Conservation (phyloP, 1,284 basidiomycete genomes). For the Sporisorium sorghi region DNA sequence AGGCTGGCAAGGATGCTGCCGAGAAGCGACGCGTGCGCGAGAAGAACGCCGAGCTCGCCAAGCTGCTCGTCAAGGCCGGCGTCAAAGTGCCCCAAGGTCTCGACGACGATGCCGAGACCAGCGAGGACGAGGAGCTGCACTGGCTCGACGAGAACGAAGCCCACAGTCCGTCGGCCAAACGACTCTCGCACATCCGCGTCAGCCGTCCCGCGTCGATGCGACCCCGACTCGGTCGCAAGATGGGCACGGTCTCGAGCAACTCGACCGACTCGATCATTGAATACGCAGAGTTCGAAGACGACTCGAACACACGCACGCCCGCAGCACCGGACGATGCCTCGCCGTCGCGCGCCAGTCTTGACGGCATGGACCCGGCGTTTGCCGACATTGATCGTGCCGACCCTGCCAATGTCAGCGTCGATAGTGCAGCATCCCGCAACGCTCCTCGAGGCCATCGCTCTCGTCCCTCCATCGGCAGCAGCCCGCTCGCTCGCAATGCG, state of each 20-base stretch:
- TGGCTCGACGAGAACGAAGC: constrained; percentile 36
- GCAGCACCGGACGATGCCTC: constrained; percentile 41
- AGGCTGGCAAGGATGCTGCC: constrained; percentile 61
- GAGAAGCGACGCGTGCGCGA: constrained; percentile 63
- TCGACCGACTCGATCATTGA: constrained; percentile 54
- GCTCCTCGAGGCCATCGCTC: constrained; percentile 34
- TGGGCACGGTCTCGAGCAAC: constrained; percentile 44
- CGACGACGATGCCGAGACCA: constrained; percentile 58
- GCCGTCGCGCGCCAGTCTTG: constrained; percentile 53
- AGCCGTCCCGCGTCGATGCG: constrained; percentile 24
- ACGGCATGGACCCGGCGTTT: constrained; percentile 61
- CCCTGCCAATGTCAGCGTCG: constrained; percentile 33
- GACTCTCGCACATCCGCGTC: constrained; percentile 32
- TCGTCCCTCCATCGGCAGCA: constrained; percentile 45
- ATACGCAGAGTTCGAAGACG: constrained; percentile 44
- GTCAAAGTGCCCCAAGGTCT: constrained; percentile 50
- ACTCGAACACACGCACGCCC: constrained; percentile 28
- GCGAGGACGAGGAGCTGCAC: constrained; percentile 54
- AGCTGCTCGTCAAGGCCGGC: constrained; percentile 55
- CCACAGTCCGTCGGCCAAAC: constrained; percentile 40
- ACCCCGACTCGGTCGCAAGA: constrained; percentile 36
- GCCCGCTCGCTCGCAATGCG: constrained; percentile 49
- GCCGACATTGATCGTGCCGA: constrained; percentile 43
- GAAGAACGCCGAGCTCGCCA: constrained; percentile 58
- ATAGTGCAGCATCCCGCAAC: constrained; percentile 24